Conservation (phyloP, 2,329 filamentous ascomycete genomes). For the Plenodomus biglobosus region DNA sequence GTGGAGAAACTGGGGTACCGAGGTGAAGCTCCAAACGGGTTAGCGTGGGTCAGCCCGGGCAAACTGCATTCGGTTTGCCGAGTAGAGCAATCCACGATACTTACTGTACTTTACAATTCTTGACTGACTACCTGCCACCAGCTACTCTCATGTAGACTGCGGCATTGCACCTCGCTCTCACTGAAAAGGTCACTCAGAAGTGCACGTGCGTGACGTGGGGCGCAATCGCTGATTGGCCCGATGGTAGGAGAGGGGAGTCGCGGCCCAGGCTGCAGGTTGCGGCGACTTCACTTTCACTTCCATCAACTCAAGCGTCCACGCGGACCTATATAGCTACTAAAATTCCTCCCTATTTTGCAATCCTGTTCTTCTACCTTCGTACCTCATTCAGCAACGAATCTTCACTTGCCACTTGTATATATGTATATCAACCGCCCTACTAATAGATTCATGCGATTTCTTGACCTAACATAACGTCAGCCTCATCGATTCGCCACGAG, state of each 20-base stretch:
- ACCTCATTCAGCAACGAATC: no score
- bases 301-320: neutral
- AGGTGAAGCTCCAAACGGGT: constrained; percentile 10
- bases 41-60: constrained; percentile 1
- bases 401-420: no score
- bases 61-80: neutral
- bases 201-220: neutral
- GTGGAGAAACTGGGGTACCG: constrained; percentile 17
- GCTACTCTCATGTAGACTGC: no score
- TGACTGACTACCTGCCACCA: no score
- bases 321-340: no score
- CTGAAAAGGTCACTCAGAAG: no score
- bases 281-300: constrained; percentile 1
- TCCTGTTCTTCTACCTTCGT: no score
- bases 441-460: no score
- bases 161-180: no score
- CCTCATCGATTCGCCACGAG: neutral
- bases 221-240: neutral
- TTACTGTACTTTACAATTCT: no score
- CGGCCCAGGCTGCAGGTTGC: neutral
- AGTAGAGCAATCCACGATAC: neutral
- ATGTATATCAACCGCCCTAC: no score
- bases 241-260: neutral
- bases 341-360: no score
- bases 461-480: neutral